phyloP scores from a whole-genome alignment of 129 eudicot species.

The Glebionis coronaria region DNA sequence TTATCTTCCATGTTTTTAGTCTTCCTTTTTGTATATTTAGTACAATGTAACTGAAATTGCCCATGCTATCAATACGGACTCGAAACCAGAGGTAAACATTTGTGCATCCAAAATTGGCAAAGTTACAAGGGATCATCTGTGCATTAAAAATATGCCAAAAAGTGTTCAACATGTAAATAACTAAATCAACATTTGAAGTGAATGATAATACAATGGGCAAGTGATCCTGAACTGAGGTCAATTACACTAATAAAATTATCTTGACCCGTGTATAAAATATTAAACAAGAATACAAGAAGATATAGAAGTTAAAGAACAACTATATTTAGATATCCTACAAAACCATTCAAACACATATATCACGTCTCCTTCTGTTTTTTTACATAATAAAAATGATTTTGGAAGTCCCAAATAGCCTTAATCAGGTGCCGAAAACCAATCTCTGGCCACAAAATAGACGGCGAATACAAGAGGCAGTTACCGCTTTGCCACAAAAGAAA shows the following conservation, averaged over 20 bases:
- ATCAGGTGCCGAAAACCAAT: neutral
- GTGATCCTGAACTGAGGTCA: slow-evolving; percentile 1
- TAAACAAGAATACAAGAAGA: slow-evolving; percentile 24
- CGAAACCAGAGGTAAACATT: too few species aligned
- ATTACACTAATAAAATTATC: neutral
- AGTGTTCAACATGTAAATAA: neutral
- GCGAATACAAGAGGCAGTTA: neutral
- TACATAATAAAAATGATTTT: neutral
- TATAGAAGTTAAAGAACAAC: too few species aligned
- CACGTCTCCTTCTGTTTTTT: slow-evolving; percentile 38
- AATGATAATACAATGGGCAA: neutral
- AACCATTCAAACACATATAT: slow-evolving; percentile 5
- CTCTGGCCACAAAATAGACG: neutral
- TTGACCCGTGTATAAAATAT: slow-evolving; percentile 10
- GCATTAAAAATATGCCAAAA: too few species aligned
- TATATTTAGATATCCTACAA: slow-evolving; percentile 11
- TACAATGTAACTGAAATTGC: neutral
- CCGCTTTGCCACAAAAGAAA: neutral
- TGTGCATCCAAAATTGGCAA: too few species aligned
- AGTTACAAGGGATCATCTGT: too few species aligned
- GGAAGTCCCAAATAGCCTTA: neutral
- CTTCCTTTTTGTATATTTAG: neutral
- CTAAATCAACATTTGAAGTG: neutral
- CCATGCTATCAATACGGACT: too few species aligned
- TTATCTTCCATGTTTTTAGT: neutral